Base-by-base conservation (phyloP, 352 stramenopile species). In the Phytopythium boreale region DNA sequence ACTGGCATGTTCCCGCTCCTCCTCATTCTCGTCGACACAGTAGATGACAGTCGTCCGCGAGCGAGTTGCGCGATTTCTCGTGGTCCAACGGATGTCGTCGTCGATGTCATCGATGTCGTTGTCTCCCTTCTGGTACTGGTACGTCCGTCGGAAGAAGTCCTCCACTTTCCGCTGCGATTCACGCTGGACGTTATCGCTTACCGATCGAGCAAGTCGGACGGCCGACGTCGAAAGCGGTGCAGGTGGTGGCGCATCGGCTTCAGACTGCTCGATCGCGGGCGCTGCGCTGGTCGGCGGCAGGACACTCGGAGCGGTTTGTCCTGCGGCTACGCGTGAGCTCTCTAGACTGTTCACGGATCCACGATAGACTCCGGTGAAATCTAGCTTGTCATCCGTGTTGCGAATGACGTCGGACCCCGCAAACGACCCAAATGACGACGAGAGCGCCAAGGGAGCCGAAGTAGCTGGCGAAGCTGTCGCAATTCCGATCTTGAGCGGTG, bases 311-410 rank as follows among this genome's bases (percentile, higher is more conserved):
- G 29, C 34, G 10, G 29, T 15, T 44, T 36, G 51, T 6, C 4
- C n/a, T 12, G 29, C 27, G 19, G 36, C 31, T 36, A 56, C 60
- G 0, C 26, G 51, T 17, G 69, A 70, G 15, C 26, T 24, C 34
- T 74, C 61, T 0, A 67, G 59, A 52, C 75, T 77, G 31, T 77
- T 75, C 4, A 58, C 58, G 0, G 77, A 80, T 0, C 72, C 76
- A 14, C 77, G 61, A 31, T 79, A 87, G 0, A 87, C 76, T 0
- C 79, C 79, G 3, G 79, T 87, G 55, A 85, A 87, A 52, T 87
- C 79, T 0, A 87, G 62, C 11, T 56, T 63, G 29, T 73, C 71
- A n/a, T 73, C 76, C 15, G 68, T 77, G 19, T 59, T 24, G 31
- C 71, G 62, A 12, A 50, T 37, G 14, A 43, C 29, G 19, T 52